phyloP scores from a whole-genome alignment of 805 yeast species.

The Ogataea corticis region DNA sequence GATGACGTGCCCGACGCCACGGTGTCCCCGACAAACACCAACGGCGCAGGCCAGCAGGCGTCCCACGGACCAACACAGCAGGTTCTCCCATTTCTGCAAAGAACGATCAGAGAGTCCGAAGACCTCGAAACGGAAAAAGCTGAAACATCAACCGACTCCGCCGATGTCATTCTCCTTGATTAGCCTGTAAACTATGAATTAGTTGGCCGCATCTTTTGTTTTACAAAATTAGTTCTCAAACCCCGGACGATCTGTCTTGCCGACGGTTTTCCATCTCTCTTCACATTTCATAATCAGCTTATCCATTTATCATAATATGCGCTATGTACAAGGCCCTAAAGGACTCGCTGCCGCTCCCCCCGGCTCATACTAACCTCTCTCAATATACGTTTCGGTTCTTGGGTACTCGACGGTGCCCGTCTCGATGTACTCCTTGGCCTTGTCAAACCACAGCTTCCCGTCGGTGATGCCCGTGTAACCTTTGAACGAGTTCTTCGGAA shows the following conservation, averaged over 20 bases:
- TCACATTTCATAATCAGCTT: slow-evolving; percentile 1
- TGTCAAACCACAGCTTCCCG: slow-evolving; percentile 68
- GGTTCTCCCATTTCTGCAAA: slow-evolving; percentile 14
- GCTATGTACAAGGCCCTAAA: background rate
- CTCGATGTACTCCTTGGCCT: slow-evolving; percentile 73
- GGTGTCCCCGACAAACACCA: slow-evolving; percentile 8
- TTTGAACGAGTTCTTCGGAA: slow-evolving; percentile 61
- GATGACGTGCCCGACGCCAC: slow-evolving; percentile 14
- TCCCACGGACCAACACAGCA: slow-evolving; percentile 14
- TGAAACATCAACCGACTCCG: background rate
- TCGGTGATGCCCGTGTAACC: slow-evolving; percentile 74
- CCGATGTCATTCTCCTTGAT: slow-evolving; percentile 11
- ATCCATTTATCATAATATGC: background rate
- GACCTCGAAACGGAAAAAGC: too few relatives aligned
- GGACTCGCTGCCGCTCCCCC: background rate
- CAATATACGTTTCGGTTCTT: slow-evolving; percentile 29
- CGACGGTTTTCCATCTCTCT: slow-evolving; percentile 11
- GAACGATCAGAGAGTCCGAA: slow-evolving; percentile 5
- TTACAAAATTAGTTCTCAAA: too few relatives aligned
- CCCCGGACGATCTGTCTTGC: too few relatives aligned
- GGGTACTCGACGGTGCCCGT: slow-evolving; percentile 57
- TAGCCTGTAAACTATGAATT: background rate
- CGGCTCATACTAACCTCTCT: slow-evolving; percentile 29
- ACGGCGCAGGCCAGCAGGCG: slow-evolving; percentile 16
- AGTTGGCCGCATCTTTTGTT: too few relatives aligned